Conservation (phyloP, 176 grass and related monocot genomes). For the Eleusine coracana region DNA sequence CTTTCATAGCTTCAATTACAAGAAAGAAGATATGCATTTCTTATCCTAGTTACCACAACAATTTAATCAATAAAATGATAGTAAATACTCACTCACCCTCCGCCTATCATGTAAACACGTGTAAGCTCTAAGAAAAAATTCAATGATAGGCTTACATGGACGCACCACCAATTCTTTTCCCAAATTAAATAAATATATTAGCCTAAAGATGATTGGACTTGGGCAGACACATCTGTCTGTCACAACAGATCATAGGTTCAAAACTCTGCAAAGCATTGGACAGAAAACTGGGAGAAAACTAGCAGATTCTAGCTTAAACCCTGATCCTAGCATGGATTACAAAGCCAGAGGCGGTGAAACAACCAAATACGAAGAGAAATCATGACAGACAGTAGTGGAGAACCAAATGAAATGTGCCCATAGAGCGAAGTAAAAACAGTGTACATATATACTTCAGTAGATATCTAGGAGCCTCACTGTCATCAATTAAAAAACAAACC, state of each 20-base stretch:
- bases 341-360: background rate
- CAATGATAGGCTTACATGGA: background rate
- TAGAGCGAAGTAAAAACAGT: slow-evolving; percentile 33
- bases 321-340: background rate
- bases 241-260: background rate
- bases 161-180: background rate
- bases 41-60: background rate
- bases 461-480: background rate
- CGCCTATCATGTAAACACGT: background rate
- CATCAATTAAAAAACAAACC: slow-evolving; percentile 12
- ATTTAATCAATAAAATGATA: background rate
- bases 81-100: background rate
- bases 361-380: background rate
- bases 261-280: slow-evolving; percentile 4
- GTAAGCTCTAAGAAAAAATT: background rate
- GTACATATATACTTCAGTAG: background rate
- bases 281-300: background rate
- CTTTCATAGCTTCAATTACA: background rate
- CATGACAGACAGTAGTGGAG: background rate
- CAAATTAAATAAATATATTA: background rate
- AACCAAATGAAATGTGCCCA: background rate
- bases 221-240: background rate
- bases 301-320: background rate
- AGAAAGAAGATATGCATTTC: background rate
- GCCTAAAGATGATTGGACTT: background rate